These are phyloP conservation scores for Hippophae tibetana DNA, from an alignment of 306 rosid species.

Conservation along the genomic window DNA sequence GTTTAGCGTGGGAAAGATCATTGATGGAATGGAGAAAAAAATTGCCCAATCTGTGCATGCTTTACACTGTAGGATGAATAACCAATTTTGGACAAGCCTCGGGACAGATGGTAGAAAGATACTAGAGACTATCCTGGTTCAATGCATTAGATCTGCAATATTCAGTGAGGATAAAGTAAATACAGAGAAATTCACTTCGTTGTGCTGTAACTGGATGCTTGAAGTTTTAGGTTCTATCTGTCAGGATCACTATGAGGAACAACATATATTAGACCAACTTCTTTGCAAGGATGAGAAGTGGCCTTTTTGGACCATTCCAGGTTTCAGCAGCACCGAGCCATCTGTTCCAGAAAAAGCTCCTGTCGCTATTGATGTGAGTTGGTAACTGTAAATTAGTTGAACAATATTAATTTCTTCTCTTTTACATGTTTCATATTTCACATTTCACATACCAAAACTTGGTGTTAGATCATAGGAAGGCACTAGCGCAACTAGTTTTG, in stretches of 20 bases:
- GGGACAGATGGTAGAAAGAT: conserved; percentile 31
- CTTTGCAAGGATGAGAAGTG: conserved; percentile 48
- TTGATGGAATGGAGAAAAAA: conserved; percentile 25
- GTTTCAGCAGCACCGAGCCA: conserved; percentile 39
- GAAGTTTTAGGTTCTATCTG: conserved; percentile 54
- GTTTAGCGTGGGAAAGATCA: conserved; percentile 34
- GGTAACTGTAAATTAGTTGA: conserved; percentile 9
- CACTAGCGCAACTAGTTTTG: not conserved
- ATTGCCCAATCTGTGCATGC: conserved; percentile 37
- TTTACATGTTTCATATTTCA: not conserved
- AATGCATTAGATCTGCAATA: conserved; percentile 53
- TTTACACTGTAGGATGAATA: conserved; percentile 43
- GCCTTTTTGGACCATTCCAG: conserved; percentile 59
- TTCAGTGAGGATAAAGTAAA: conserved; percentile 47
- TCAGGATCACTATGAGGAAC: conserved; percentile 52
- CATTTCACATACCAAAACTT: not conserved
- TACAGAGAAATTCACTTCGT: conserved; percentile 37
- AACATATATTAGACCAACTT: conserved; percentile 51
- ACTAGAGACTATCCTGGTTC: conserved; percentile 42
- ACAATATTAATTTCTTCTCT: conserved; percentile 9
- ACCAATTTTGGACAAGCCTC: conserved; percentile 47
- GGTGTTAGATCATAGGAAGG: not conserved
- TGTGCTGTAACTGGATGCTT: conserved; percentile 67
- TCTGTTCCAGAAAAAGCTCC: conserved; percentile 15
- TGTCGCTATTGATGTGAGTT: conserved; percentile 23